Evolutionary conservation across 345 rosid genomes (phyloP).

Genomic region (Eucalyptus urophylla): DNA sequence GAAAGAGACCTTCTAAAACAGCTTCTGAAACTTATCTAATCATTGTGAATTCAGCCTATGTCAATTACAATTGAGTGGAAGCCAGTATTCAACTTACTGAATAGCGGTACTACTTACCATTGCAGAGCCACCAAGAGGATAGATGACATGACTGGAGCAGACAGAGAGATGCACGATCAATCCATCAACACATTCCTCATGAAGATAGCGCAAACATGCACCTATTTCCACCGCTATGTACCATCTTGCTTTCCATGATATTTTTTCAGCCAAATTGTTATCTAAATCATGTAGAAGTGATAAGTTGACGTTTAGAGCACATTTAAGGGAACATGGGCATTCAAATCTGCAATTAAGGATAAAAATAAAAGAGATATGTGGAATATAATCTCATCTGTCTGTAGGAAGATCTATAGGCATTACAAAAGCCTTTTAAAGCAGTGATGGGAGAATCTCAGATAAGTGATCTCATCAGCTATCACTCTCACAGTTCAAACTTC

Average conservation of each 20-base stretch:
- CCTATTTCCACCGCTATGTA: constrained; percentile 26
- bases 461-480: background rate
- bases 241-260: constrained; percentile 46
- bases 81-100: background rate
- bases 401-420: background rate
- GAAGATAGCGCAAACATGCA: constrained; percentile 31
- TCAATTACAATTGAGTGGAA: background rate
- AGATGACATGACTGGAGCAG: constrained; percentile 8
- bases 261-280: constrained; percentile 9
- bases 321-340: background rate
- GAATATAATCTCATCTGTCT: background rate
- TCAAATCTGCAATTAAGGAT: background rate
- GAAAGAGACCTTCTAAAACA: background rate
- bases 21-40: background rate
- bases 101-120: constrained; percentile 6
- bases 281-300: background rate
- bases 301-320: background rate
- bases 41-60: background rate
- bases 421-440: background rate
- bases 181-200: constrained; percentile 36
- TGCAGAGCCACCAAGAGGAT: constrained; percentile 9
- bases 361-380: background rate
- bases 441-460: background rate
- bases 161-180: constrained; percentile 31
- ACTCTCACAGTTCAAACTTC: background rate